Evolutionary conservation across 2,329 filamentous ascomycete genomes (phyloP), one percentile per base, ranked within the genome.

Genomic region (Stenocarpella maydis): DNA sequence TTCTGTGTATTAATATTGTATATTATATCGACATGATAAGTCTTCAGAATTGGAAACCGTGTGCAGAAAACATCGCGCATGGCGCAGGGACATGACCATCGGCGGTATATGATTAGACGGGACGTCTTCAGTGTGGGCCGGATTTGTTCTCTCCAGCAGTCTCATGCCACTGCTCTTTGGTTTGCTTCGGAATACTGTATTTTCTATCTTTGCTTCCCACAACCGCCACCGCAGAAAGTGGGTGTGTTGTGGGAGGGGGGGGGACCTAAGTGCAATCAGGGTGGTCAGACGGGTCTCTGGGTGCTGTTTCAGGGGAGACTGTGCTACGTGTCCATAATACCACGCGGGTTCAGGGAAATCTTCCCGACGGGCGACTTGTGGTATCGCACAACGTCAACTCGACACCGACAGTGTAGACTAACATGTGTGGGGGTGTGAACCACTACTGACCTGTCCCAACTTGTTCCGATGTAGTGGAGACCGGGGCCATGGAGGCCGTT

Each of bases 1-100:
- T 49, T 63, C 41, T 49, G 58, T 63, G 58, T 63, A 63, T 49
- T 63, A 49, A 2, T 63, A 63, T 21, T 45, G 58, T 63, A 63
- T 60, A 60, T 43, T 60, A 60, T 24, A 17, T 28, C n/a, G 41
- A 63, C 26, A 9, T 21, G 58, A 49, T 4, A 37, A 21, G 43
- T 34, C 58, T 49, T 34, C 28, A 63, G 28, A 49, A 63, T 49
- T 6, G 9, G 31, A 34, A n/a, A 49, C 1, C n/a, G 28, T 49
- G 41, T 37, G 43, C 28, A 17, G 2, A 34, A 63, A 45, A 12
- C 34, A 10, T 37, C 9, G 34, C 24, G 17, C 10, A 19, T 19
- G 12, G 1, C 28, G 21, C 12, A 6, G 58, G n/a, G 55, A 45
- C 17, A n/a, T 31, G 24, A 47, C 19, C 7, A 14, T 10, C 17